Evolutionary conservation across 2,329 filamentous ascomycete species (phyloP), one percentile per base, ranked within the genome.

Genomic region (Colletotrichum sp.): DNA sequence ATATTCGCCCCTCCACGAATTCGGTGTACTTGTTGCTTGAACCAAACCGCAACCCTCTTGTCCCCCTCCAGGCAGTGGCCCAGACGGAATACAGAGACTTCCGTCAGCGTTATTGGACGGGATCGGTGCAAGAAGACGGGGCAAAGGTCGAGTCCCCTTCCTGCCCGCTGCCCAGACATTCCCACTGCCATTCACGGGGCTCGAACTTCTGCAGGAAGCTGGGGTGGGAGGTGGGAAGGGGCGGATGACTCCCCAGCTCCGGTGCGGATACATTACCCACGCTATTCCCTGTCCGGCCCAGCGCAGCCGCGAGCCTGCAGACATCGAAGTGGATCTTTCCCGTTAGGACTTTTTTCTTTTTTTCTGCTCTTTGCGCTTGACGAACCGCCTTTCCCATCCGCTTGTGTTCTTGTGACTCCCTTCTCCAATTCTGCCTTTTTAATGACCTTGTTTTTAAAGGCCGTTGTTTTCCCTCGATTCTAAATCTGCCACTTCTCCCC

Each of bases 301-400:
- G 58, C 61, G 65, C 74, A 76, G 70, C 70, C 74, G 74, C 64
- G 36, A 74, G 74, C 74, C 71, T 71, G 74, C 74, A 76, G 74
- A 52, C 58, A 62, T 39, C 58, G 55, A 55, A 71, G 74, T 76
- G 74, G 74, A 75, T 66, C 66, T 28, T 66, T 74, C 48, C 48
- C 64, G 62, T 64, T 73, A 56, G 55, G 18, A 15, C 30, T 34
- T 32, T 62, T 62, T 25, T 34, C n/a, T 62, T 48, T 61, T 48
- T 70, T 70, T 64, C 34, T 64, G 36, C 48, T 43, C 30, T 60
- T 65, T 69, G 74, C 70, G 65, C 70, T 76, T 64, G 74, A 76
- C 74, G 56, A 52, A 71, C 60, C 70, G 58, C 36, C 60, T 74
- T 61, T 39, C 62, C 39, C 56, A 64, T 43, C 48, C 65, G 43